A percentile compares a stretch with the other conserved stretches of the same genome.
Evolutionary conservation across 2,329 filamentous ascomycete genomes (phyloP).

Genomic region (Aureobasidium sp.): DNA sequence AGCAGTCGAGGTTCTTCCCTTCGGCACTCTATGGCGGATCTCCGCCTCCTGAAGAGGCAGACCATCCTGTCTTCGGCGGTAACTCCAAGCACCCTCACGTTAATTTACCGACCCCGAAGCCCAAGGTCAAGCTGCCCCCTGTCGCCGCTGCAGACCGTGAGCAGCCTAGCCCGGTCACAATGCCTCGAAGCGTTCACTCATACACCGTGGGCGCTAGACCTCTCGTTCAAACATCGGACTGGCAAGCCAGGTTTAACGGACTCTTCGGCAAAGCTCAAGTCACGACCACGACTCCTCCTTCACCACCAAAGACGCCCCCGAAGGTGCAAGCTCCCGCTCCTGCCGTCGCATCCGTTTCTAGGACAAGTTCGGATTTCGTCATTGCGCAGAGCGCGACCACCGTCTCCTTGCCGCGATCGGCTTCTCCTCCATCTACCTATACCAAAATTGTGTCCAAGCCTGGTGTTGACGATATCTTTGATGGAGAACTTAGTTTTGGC

Average conservation of each 20-base stretch:
- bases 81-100: slow-evolving; percentile 60
- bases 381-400: slow-evolving; percentile 66
- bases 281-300: slow-evolving; percentile 32
- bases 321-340: slow-evolving; percentile 33
- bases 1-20: slow-evolving; percentile 34
- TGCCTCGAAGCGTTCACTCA: slow-evolving; percentile 34
- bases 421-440: slow-evolving; percentile 14
- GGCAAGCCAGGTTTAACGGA: slow-evolving; percentile 80
- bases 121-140: slow-evolving; percentile 76
- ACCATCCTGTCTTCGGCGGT: slow-evolving; percentile 66
- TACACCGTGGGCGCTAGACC: slow-evolving; percentile 35
- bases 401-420: slow-evolving; percentile 56
- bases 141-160: slow-evolving; percentile 33
- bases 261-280: slow-evolving; percentile 59
- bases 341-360: slow-evolving; percentile 19
- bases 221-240: slow-evolving; percentile 46
- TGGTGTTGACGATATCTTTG: slow-evolving; percentile 36
- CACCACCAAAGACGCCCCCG: slow-evolving; percentile 33
- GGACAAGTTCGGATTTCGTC: slow-evolving; percentile 46
- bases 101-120: slow-evolving; percentile 60
- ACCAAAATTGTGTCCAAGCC: slow-evolving; percentile 34
- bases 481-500: slow-evolving; percentile 41
- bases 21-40: slow-evolving; percentile 41
- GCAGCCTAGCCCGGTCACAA: slow-evolving; percentile 35
- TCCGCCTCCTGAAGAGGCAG: slow-evolving; percentile 65